A percentile compares a stretch with the other conserved stretches of the same genome.
Conservation (phyloP, 371 early-diverging fungal genomes). For the Lichtheimia corymbifera region DNA sequence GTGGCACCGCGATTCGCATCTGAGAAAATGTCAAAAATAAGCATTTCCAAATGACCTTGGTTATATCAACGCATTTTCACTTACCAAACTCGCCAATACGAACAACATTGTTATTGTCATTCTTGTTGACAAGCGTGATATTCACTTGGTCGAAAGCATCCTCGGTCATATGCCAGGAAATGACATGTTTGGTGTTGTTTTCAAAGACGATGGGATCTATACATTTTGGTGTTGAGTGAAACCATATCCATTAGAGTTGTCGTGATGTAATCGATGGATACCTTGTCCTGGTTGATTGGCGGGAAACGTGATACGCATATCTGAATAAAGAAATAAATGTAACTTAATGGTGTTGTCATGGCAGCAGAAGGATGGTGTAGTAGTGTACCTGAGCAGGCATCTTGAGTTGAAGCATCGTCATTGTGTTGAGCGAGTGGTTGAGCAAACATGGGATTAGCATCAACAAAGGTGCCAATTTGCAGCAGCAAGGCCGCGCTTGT, state of each 20-base stretch:
- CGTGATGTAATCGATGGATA: neutral
- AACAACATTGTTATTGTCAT: constrained; percentile 8
- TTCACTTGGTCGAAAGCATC: constrained; percentile 26
- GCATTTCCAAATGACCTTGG: neutral
- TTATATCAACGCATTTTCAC: neutral
- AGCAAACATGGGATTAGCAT: constrained; percentile 16
- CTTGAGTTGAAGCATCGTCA: constrained; percentile 21
- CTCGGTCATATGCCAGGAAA: constrained; percentile 32
- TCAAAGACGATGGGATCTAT: constrained; percentile 23
- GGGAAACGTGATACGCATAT: constrained; percentile 38
- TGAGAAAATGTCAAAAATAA: neutral
- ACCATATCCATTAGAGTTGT: neutral
- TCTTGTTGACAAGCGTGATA: constrained; percentile 26
- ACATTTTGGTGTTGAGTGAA: neutral
- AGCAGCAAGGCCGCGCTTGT: constrained; percentile 12
- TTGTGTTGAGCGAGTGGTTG: neutral
- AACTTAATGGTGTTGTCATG: neutral
- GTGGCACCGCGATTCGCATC: constrained; percentile 33
- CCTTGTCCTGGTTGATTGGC: constrained; percentile 8
- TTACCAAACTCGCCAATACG: constrained; percentile 37
- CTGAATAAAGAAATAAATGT: constrained; percentile 10
- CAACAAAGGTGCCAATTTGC: constrained; percentile 15
- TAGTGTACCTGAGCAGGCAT: constrained; percentile 15
- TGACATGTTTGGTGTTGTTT: constrained; percentile 31
- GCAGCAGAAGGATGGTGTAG: neutral